A percentile compares a stretch with the other conserved stretches of the same genome.
phyloP scores from a whole-genome alignment of 345 rosid species.

The Carallia pectinifolia region DNA sequence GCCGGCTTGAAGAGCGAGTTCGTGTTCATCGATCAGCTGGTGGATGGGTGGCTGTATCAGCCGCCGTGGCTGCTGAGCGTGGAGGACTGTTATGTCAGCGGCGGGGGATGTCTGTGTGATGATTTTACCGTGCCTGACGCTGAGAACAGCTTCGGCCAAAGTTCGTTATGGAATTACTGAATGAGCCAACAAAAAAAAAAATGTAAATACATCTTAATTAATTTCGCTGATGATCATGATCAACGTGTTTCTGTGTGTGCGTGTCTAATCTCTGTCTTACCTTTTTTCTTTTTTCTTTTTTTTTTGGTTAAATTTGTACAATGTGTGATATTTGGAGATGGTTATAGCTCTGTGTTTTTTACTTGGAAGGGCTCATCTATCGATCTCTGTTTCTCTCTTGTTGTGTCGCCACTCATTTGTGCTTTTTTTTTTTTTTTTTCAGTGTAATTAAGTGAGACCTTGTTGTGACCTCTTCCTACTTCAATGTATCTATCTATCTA shows the following conservation, averaged over 20 bases:
- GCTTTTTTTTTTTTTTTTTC: no score
- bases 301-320: not conserved
- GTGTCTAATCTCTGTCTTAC: no score
- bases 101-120: constrained; percentile 9
- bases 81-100: constrained; percentile 7
- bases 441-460: not conserved
- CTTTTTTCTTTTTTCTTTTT: not conserved
- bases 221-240: not conserved
- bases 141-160: constrained; percentile 4
- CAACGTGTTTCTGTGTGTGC: not conserved
- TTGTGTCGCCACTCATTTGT: not conserved
- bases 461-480: not conserved
- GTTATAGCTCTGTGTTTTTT: constrained; percentile 16
- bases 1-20: constrained; percentile 24
- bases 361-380: not conserved
- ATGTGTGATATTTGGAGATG: not conserved
- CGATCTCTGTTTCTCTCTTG: not conserved
- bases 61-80: constrained; percentile 32
- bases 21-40: constrained; percentile 25
- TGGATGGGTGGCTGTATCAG: constrained; percentile 37
- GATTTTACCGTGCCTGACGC: not conserved
- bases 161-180: constrained; percentile 19
- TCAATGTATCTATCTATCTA: constrained; percentile 7
- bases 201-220: not conserved
- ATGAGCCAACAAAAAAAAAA: not conserved